phyloP scores from a whole-genome alignment of 306 rosid genomes.

The Albizia julibrissin region DNA sequence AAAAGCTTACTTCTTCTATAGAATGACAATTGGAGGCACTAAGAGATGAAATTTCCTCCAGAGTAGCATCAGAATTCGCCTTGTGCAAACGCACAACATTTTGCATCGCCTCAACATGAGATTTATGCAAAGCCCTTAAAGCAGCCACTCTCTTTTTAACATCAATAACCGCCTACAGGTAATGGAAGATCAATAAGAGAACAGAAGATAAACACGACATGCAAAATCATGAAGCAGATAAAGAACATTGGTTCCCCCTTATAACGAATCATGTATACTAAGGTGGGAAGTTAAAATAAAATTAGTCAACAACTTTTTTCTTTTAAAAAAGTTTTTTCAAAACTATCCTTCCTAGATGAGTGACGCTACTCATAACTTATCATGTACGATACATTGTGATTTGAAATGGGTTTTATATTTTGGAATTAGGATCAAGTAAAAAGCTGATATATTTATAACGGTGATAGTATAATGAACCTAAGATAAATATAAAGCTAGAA shows the following conservation, averaged over 20 bases:
- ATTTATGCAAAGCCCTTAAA: constrained; percentile 59
- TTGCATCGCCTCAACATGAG: constrained; percentile 81
- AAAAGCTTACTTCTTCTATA: constrained; percentile 67
- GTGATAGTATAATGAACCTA: neutral
- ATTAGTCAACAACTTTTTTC: neutral
- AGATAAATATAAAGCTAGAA: neutral
- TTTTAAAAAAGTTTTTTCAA: too few species aligned
- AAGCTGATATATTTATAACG: neutral
- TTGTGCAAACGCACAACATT: constrained; percentile 90
- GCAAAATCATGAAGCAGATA: neutral
- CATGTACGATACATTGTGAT: neutral
- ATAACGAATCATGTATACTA: neutral
- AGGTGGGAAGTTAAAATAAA: neutral
- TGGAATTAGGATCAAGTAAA: neutral
- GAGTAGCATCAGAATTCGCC: constrained; percentile 71
- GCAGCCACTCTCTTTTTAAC: constrained; percentile 63
- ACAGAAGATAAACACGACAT: neutral
- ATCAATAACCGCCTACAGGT: constrained; percentile 60
- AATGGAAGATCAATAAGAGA: neutral
- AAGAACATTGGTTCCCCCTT: neutral
- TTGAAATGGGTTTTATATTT: neutral
- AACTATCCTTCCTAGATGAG: too few species aligned
- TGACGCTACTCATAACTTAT: neutral
- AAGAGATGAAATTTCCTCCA: constrained; percentile 71
- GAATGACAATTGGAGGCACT: constrained; percentile 63